Conservation (phyloP, 2,329 filamentous ascomycete species). For the Diaporthe sp. region DNA sequence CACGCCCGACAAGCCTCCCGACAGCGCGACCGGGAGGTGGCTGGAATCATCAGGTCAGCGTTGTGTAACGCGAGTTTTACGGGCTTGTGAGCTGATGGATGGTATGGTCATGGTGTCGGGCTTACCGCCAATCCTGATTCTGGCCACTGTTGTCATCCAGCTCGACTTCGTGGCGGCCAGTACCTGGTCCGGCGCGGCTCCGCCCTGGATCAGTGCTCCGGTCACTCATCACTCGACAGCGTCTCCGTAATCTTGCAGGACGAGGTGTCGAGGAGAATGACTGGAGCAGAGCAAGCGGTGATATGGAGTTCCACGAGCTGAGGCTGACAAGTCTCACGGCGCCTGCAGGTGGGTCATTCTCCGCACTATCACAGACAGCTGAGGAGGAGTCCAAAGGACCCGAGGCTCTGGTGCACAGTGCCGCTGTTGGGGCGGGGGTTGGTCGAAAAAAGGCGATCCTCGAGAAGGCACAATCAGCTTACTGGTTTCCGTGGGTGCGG, state of each 20-base stretch:
- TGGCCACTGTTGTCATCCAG: neutral
- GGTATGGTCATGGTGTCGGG: neutral
- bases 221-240: conserved; percentile 22
- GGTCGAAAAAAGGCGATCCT: conserved; percentile 7
- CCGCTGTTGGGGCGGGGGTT: conserved; percentile 12
- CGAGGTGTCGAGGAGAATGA: neutral
- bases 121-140: conserved; percentile 13
- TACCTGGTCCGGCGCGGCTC: neutral
- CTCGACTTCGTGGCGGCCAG: neutral
- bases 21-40: conserved; percentile 21
- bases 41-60: conserved; percentile 8
- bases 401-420: neutral
- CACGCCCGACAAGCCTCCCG: conserved; percentile 15
- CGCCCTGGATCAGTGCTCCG: neutral
- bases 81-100: neutral
- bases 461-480: neutral
- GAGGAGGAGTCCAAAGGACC: neutral
- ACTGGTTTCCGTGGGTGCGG: neutral
- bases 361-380: neutral
- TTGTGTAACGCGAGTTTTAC: neutral
- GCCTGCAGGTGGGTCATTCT: conserved; percentile 13
- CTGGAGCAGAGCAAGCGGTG: neutral
- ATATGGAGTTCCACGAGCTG: neutral
- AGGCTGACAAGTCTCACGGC: conserved; percentile 21
- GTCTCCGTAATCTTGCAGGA: conserved; percentile 1